Evolutionary conservation across 202 grass and related monocot genomes (phyloP).

Genomic region (Dendrocalamus latiflorus): DNA sequence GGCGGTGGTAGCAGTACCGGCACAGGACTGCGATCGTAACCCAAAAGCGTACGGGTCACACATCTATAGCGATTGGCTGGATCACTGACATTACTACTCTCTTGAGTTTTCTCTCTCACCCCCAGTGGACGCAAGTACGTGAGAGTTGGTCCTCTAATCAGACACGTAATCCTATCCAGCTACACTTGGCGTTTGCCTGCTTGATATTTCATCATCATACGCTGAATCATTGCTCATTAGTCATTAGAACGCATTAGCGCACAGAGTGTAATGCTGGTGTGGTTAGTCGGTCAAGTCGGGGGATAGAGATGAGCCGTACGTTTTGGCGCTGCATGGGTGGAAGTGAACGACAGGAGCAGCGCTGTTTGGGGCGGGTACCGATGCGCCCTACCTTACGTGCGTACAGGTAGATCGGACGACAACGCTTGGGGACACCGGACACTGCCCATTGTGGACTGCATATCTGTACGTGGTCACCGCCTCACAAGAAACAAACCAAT

Average conservation of each 20-base stretch:
- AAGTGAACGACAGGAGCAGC: too few species aligned
- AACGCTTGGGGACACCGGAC: neutral
- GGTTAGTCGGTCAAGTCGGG: too few species aligned
- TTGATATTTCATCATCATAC: neutral
- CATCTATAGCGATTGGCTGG: neutral
- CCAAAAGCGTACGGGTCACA: neutral
- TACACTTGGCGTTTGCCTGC: neutral
- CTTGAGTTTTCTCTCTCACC: neutral
- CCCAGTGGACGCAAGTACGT: neutral
- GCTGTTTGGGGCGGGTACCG: too few species aligned
- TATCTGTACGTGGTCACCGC: neutral
- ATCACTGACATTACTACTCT: neutral
- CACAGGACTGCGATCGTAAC: neutral
- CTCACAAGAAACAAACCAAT: too few species aligned
- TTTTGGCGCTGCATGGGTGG: too few species aligned
- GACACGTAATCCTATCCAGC: neutral
- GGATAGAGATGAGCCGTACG: too few species aligned
- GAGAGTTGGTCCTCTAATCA: neutral
- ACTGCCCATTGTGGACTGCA: neutral
- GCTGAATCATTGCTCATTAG: neutral
- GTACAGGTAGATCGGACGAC: neutral
- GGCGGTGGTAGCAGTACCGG: neutral
- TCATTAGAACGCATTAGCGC: too few species aligned
- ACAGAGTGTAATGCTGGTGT: neutral
- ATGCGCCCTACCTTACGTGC: too few species aligned